Conservation (phyloP, 768 basidiomycete species). For the Nidularia sp. region DNA sequence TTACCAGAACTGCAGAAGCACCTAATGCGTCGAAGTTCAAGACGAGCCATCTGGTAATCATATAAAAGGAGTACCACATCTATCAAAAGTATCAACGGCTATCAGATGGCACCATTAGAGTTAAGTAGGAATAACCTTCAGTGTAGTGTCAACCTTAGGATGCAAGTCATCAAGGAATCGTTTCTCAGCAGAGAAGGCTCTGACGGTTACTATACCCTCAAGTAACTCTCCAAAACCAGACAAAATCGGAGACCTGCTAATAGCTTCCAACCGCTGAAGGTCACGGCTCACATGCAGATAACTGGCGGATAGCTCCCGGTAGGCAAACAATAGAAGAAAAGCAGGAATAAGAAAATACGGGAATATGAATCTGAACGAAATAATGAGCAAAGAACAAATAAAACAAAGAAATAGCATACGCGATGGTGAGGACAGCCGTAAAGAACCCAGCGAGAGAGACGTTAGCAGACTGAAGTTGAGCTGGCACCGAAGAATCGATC, state of each 20-base stretch:
- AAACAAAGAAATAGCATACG: conserved; percentile 35
- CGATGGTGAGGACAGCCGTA: conserved; percentile 68
- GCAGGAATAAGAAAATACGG: conserved; percentile 86
- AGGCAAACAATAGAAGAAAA: conserved; percentile 64
- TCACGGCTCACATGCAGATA: conserved; percentile 82
- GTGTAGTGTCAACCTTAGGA: conserved; percentile 71
- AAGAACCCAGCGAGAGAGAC: conserved; percentile 73
- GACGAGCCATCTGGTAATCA: conserved; percentile 84
- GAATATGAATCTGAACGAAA: conserved; percentile 56
- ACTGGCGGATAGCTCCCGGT: conserved; percentile 64
- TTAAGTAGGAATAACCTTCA: conserved; percentile 40
- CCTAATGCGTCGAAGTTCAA: conserved; percentile 81
- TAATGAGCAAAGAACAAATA: conserved; percentile 2
- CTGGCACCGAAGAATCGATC: conserved; percentile 69
- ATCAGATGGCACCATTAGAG: not conserved
- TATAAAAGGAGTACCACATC: conserved; percentile 90
- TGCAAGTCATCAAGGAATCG: conserved; percentile 76
- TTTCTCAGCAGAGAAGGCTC: conserved; percentile 82
- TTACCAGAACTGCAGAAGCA: conserved; percentile 66
- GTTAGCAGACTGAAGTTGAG: conserved; percentile 72
- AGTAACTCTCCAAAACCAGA: conserved; percentile 79
- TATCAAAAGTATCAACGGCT: conserved; percentile 11
- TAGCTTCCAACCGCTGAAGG: conserved; percentile 87
- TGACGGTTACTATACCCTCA: conserved; percentile 88
- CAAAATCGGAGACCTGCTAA: conserved; percentile 79